Evolutionary conservation across 805 yeast species (phyloP).

Genomic region (Sungouiella blattae): DNA sequence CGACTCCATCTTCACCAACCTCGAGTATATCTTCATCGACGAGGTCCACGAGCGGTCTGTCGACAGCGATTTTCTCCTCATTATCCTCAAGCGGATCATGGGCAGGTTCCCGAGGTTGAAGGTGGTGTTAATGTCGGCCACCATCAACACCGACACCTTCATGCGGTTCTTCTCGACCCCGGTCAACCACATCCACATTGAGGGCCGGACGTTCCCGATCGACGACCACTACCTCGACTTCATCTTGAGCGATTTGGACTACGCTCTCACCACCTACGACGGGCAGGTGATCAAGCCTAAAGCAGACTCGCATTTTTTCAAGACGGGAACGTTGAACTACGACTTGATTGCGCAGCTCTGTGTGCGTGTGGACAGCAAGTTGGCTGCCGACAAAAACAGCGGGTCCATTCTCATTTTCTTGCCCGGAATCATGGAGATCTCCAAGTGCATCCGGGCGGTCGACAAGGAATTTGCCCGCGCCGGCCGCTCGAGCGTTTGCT

Average conservation of each 20-base stretch:
- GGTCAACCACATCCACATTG: conserved; percentile 71
- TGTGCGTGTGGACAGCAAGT: conserved; percentile 45
- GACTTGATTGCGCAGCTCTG: conserved; percentile 63
- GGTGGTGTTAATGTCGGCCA: conserved; percentile 88
- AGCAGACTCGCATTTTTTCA: conserved; percentile 64
- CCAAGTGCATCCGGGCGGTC: conserved; percentile 50
- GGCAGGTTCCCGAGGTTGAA: conserved; percentile 51
- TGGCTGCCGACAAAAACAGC: conserved; percentile 36
- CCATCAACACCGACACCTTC: conserved; percentile 72
- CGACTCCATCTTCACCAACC: conserved; percentile 43
- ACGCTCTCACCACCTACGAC: conserved; percentile 40
- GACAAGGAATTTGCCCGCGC: conserved; percentile 10
- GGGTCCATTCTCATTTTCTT: conserved; percentile 84
- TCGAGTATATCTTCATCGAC: conserved; percentile 78
- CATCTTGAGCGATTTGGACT: conserved; percentile 55
- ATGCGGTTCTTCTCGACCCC: conserved; percentile 55
- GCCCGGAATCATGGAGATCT: conserved; percentile 90
- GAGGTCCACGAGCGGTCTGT: conserved; percentile 97
- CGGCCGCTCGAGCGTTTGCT: conserved; percentile 27
- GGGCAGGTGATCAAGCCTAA: conserved; percentile 48
- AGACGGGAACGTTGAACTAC: conserved; percentile 67
- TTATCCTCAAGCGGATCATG: conserved; percentile 64
- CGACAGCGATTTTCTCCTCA: conserved; percentile 81
- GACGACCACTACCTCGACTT: conserved; percentile 70
- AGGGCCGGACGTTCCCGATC: conserved; percentile 93